phyloP scores from a whole-genome alignment of 2,329 filamentous ascomycete genomes.

The Cladosporium cucumerinum region DNA sequence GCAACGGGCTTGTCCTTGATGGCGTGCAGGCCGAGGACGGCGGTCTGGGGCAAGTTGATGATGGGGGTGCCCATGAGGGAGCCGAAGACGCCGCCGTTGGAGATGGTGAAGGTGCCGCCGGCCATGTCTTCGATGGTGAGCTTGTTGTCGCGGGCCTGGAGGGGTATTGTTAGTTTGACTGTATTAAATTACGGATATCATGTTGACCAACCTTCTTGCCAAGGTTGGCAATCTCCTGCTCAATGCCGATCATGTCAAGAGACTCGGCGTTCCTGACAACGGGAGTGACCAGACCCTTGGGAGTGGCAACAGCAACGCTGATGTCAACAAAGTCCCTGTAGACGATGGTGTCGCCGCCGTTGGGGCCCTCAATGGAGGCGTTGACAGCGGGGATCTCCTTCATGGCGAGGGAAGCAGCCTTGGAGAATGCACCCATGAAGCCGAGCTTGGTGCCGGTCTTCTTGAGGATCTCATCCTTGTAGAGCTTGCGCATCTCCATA shows the following conservation, averaged over 20 bases:
- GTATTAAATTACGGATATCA: slow-evolving; percentile 5
- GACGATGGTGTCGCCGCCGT: slow-evolving; percentile 94
- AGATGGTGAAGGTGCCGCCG: slow-evolving; percentile 96
- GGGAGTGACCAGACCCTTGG: slow-evolving; percentile 95
- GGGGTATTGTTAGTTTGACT: slow-evolving; percentile 11
- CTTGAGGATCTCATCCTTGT: slow-evolving; percentile 95
- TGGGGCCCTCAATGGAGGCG: slow-evolving; percentile 92
- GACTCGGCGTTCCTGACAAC: slow-evolving; percentile 91
- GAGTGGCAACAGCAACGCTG: slow-evolving; percentile 92
- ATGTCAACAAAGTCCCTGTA: slow-evolving; percentile 98
- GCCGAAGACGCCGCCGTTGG: slow-evolving; percentile 94
- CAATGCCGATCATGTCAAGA: slow-evolving; percentile 83
- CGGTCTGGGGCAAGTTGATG: slow-evolving; percentile 92
- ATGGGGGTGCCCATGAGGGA: slow-evolving; percentile 97
- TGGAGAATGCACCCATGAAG: slow-evolving; percentile 99
- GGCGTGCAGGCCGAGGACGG: slow-evolving; percentile 87
- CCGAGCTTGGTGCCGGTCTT: slow-evolving; percentile 96
- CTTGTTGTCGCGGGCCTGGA: slow-evolving; percentile 85
- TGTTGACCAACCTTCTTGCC: slow-evolving; percentile 75
- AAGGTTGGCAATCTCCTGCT: slow-evolving; percentile 85
- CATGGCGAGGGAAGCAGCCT: slow-evolving; percentile 86
- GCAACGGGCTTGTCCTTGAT: slow-evolving; percentile 93
- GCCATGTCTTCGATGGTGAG: slow-evolving; percentile 99
- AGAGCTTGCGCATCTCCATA: slow-evolving; percentile 94
- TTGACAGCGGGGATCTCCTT: slow-evolving; percentile 92